Conservation (phyloP, 805 yeast species). For the Aciculoconidium aculeatum region DNA sequence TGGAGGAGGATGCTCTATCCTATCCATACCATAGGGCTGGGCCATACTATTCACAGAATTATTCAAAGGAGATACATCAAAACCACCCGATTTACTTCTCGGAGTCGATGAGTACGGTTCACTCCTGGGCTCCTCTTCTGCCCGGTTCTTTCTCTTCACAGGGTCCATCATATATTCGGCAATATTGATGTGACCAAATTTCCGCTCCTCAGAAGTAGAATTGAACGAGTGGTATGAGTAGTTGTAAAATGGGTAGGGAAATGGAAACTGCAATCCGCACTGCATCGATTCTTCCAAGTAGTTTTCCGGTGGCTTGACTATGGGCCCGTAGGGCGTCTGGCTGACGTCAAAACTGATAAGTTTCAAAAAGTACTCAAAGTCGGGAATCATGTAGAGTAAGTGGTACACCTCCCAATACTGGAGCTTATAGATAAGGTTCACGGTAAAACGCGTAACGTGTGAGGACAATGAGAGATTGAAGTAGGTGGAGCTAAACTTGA, state of each 20-base stretch:
- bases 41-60: too few species aligned
- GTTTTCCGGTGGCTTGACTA: conserved; percentile 36
- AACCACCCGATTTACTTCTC: too few species aligned
- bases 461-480: conserved; percentile 34
- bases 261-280: conserved; percentile 39
- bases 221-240: conserved; percentile 36
- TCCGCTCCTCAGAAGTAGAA: conserved; percentile 19
- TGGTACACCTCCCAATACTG: conserved; percentile 43
- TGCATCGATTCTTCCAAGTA: conserved; percentile 29
- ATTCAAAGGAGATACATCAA: too few species aligned
- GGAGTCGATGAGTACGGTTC: too few species aligned
- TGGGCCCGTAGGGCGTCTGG: conserved; percentile 31
- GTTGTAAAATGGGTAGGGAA: conserved; percentile 41
- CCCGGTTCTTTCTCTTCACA: too few species aligned
- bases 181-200: conserved; percentile 22
- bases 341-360: conserved; percentile 30
- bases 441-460: conserved; percentile 34
- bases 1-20: too few species aligned
- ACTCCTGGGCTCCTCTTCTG: too few species aligned
- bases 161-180: too few species aligned
- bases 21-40: too few species aligned
- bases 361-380: conserved; percentile 28
- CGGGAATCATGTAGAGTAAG: conserved; percentile 26
- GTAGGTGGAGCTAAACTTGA: conserved; percentile 28
- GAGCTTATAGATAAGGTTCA: conserved; percentile 30